Percentiles rank a stretch among this genome's conserved stretches.
These are phyloP conservation scores for Elongisporangium prolatum DNA, from an alignment of 352 stramenopile species.

Conservation along the genomic window DNA sequence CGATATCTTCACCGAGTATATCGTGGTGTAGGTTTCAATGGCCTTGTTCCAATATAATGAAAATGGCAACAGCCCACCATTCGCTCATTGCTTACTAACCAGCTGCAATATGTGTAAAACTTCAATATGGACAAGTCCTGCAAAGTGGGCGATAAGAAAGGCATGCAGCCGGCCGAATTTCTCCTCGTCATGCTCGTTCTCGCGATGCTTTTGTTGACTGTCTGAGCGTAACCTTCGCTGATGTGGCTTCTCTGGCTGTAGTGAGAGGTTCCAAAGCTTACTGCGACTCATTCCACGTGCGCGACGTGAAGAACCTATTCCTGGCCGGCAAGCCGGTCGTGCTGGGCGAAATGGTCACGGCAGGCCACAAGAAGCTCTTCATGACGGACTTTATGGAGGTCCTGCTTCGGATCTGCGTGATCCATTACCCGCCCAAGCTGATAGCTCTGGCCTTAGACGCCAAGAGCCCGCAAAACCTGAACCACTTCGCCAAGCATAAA, in stretches of 20 bases:
- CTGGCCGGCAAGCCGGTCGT: slow-evolving; percentile 66
- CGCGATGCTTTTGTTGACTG: background rate
- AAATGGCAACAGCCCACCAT: no score
- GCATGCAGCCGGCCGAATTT: slow-evolving; percentile 71
- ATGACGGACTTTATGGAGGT: slow-evolving; percentile 81
- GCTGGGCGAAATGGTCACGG: slow-evolving; percentile 68
- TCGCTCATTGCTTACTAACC: background rate
- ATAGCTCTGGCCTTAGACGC: slow-evolving; percentile 31
- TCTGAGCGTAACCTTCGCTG: background rate
- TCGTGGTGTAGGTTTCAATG: slow-evolving; percentile 68
- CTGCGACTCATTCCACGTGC: slow-evolving; percentile 53
- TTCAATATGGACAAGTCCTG: slow-evolving; percentile 69
- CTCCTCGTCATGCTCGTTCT: slow-evolving; percentile 37
- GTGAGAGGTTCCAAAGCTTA: slow-evolving; percentile 65
- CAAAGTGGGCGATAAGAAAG: slow-evolving; percentile 72
- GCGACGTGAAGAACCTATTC: slow-evolving; percentile 67
- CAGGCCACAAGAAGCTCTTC: slow-evolving; percentile 68
- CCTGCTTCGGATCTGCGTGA: slow-evolving; percentile 45
- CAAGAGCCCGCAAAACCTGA: slow-evolving; percentile 52
- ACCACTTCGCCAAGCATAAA: slow-evolving; percentile 71
- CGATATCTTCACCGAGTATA: slow-evolving; percentile 66
- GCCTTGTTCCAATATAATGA: no score
- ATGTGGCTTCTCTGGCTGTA: slow-evolving; percentile 6
- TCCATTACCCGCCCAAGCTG: slow-evolving; percentile 49
- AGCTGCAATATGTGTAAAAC: slow-evolving; percentile 75